A percentile compares a stretch with the other conserved stretches of the same genome.
Conservation (phyloP, 331 rosid genomes). For the Malus hybrid region DNA sequence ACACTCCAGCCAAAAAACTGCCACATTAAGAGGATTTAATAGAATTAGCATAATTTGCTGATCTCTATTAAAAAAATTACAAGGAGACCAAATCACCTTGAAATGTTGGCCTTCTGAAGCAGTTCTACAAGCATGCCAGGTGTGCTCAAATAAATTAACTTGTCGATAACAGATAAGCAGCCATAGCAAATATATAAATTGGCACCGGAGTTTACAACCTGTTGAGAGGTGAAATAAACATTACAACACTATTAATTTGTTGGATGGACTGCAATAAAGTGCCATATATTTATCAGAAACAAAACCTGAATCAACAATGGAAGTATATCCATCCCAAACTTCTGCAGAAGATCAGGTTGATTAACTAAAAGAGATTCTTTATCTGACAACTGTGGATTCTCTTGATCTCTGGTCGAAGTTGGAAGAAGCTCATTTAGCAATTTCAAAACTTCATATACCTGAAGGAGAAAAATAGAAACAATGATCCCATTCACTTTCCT, state of each 20-base stretch:
- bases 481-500: neutral
- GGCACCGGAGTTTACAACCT: constrained; percentile 97
- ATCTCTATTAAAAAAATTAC: constrained; percentile 5
- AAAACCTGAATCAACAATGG: constrained; percentile 86
- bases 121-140: constrained; percentile 69
- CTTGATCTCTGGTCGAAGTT: constrained; percentile 42
- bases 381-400: constrained; percentile 38
- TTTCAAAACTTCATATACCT: constrained; percentile 84
- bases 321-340: constrained; percentile 65
- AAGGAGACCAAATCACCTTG: constrained; percentile 54
- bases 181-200: constrained; percentile 78
- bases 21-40: constrained; percentile 15
- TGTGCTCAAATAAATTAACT: constrained; percentile 62
- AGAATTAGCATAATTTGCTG: constrained; percentile 9
- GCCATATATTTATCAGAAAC: constrained; percentile 12
- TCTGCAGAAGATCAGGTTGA: constrained; percentile 60
- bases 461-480: constrained; percentile 14
- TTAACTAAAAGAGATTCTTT: constrained; percentile 54
- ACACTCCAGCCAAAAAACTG: constrained; percentile 93
- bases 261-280: neutral
- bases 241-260: constrained; percentile 9
- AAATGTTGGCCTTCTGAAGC: constrained; percentile 64
- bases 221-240: constrained; percentile 15
- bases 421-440: constrained; percentile 89
- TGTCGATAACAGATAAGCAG: constrained; percentile 72